Conservation (phyloP, 805 yeast species). For the Kluyveromyces siamensis region DNA sequence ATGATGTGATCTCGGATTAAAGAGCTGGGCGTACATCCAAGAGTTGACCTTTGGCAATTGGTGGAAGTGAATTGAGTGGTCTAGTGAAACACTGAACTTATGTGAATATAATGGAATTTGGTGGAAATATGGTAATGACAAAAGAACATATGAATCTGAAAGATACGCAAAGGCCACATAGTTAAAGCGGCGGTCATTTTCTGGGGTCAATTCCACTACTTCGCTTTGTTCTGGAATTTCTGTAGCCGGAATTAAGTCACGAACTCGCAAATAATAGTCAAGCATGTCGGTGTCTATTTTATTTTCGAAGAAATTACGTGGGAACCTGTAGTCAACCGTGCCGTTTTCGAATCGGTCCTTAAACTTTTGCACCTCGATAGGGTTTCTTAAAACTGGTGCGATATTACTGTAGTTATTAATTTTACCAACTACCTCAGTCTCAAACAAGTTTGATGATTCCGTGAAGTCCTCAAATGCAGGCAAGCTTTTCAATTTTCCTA, state of each 20-base stretch:
- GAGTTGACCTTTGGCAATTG: slow-evolving; percentile 34
- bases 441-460: slow-evolving; percentile 15
- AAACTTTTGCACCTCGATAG: slow-evolving; percentile 7
- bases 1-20: slow-evolving; percentile 40
- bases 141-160: slow-evolving; percentile 48
- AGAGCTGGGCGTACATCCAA: slow-evolving; percentile 44
- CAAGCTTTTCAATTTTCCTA: slow-evolving; percentile 22
- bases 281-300: slow-evolving; percentile 11
- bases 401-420: slow-evolving; percentile 2
- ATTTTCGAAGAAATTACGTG: slow-evolving; percentile 26
- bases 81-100: slow-evolving; percentile 50
- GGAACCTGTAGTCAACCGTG: slow-evolving; percentile 29
- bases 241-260: slow-evolving; percentile 7
- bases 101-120: slow-evolving; percentile 37
- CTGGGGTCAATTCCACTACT: slow-evolving; percentile 9
- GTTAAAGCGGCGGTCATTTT: slow-evolving; percentile 30
- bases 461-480: slow-evolving; percentile 27
- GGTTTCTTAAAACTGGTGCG: slow-evolving; percentile 6
- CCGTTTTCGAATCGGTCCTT: slow-evolving; percentile 27
- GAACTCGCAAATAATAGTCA: slow-evolving; percentile 21
- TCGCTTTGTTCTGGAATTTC: neutral
- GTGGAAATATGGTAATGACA: slow-evolving; percentile 44
- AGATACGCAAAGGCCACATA: slow-evolving; percentile 52
- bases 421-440: slow-evolving; percentile 10
- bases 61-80: slow-evolving; percentile 61